These are phyloP conservation scores for Maudiozyma saulgeensis DNA, from an alignment of 805 yeast genomes.

Conservation along the genomic window DNA sequence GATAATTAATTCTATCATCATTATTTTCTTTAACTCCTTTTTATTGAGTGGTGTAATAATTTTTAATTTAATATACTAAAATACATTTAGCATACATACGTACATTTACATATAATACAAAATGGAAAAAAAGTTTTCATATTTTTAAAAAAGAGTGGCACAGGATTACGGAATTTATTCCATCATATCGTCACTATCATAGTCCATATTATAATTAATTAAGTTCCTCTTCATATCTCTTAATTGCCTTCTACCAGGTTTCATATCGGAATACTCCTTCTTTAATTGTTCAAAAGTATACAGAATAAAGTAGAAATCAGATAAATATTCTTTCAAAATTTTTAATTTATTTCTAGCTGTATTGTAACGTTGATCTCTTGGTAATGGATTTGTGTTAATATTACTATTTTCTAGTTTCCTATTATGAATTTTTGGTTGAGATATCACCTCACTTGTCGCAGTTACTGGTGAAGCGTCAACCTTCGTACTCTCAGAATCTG, in stretches of 20 bases:
- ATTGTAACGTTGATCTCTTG: conserved; percentile 16
- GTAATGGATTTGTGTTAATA: conserved; percentile 13
- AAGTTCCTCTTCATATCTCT: conserved; percentile 22
- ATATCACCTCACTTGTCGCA: not conserved
- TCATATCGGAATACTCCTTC: conserved; percentile 41
- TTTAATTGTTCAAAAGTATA: conserved; percentile 55
- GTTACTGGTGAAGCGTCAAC: not conserved
- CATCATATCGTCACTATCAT: conserved; percentile 11
- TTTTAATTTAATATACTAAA: too few species aligned
- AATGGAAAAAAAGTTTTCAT: not conserved
- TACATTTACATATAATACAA: not conserved
- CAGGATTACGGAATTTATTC: conserved; percentile 4
- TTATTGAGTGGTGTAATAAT: too few species aligned
- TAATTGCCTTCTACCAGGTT: conserved; percentile 21
- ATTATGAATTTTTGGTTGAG: not conserved
- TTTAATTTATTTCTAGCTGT: conserved; percentile 11
- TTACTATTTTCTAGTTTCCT: conserved; percentile 1
- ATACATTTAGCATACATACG: too few species aligned
- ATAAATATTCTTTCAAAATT: conserved; percentile 13
- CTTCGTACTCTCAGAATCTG: not conserved
- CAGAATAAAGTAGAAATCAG: conserved; percentile 31
- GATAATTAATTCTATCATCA: too few species aligned
- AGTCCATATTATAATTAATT: conserved; percentile 12
- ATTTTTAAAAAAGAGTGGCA: too few species aligned
- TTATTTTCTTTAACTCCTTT: too few species aligned